phyloP scores from a whole-genome alignment of 2,329 filamentous ascomycete species.

The Phyllosticta ampelicida region DNA sequence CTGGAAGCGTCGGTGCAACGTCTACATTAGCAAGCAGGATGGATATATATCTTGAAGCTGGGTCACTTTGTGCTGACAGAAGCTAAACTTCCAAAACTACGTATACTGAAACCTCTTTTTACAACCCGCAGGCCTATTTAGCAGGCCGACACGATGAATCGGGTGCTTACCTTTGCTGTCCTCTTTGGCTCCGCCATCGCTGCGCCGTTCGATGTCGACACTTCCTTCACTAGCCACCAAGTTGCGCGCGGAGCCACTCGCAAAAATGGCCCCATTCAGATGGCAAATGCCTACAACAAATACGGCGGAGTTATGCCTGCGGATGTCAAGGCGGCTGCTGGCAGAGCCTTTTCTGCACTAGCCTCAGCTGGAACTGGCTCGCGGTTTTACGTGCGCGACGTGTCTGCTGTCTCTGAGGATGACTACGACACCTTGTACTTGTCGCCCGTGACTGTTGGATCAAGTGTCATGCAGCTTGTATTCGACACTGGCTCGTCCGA shows the following conservation, averaged over 20 bases:
- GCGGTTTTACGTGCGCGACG: slow-evolving; percentile 25
- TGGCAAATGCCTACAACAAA: slow-evolving; percentile 32
- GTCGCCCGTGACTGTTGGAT: slow-evolving; percentile 51
- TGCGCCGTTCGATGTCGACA: neutral
- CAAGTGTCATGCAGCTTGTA: slow-evolving; percentile 53
- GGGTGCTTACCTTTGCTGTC: neutral
- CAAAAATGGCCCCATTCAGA: slow-evolving; percentile 22
- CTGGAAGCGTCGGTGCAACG: neutral
- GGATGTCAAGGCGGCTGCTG: slow-evolving; percentile 21
- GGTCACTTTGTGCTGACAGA: neutral
- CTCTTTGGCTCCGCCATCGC: neutral
- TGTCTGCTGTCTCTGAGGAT: slow-evolving; percentile 12
- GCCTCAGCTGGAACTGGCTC: neutral
- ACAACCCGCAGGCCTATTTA: neutral
- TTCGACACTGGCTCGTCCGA: slow-evolving; percentile 62
- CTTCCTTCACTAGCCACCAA: slow-evolving; percentile 23
- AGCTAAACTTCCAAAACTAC: neutral
- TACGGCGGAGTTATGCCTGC: slow-evolving; percentile 22
- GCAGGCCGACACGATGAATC: neutral
- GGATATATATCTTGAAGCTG: neutral
- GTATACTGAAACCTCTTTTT: neutral
- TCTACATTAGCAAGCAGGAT: neutral
- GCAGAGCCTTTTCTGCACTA: slow-evolving; percentile 20
- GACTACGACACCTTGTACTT: slow-evolving; percentile 28
- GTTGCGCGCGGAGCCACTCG: slow-evolving; percentile 18